Base-by-base conservation (phyloP, 192 early-diverging fungal species). In the Backusella australiensis region DNA sequence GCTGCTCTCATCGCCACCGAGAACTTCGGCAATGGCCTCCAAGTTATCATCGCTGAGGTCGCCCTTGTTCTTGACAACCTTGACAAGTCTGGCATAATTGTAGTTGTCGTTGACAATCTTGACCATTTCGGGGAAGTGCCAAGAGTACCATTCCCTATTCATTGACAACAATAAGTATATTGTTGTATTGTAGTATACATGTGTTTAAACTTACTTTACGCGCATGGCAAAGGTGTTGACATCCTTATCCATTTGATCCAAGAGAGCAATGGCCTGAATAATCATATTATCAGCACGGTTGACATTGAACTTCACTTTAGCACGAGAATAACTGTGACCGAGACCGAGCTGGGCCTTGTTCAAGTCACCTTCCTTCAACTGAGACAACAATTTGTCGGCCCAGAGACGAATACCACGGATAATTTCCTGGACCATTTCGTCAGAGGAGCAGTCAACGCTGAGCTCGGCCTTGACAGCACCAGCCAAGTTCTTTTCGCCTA, bases 261-360 rank as follows among this genome's bases (percentile, higher is more conserved):
- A 87, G 12, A 99, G 89, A 49, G 94, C 91, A 77, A 99, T 97
- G 29, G 93, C 92, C 87, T 95, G 94, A 73, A 95, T 94, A 76
- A 94, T 95, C 93, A 96, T 96, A 90, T 98, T 99, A 86, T 99
- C 98, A 38, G 92, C 91, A 74, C 96, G 86, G 91, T 99, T 96
- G 67, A 98, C 96, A 88, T 98, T 98, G 90, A 99, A 99, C 95
- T 99, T 98, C 80, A 99, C 96, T 85, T 99, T 99, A 68, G 96
- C 93, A 44, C 98, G 92, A 74, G 98, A 99, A 88, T 98, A 98
- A 15, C 94, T 93, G 88, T 99, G 98, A 79, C 97, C 97, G 65
- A 99, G 89, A 86, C 98, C 98, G 23, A 99, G 92, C 87, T 98
- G 96, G 44, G 96, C 96, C 78, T 90, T 89, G 77, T 92, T 91